Evolutionary conservation across 257 asterid genomes (phyloP).

Genomic region (Solanum chilense): DNA sequence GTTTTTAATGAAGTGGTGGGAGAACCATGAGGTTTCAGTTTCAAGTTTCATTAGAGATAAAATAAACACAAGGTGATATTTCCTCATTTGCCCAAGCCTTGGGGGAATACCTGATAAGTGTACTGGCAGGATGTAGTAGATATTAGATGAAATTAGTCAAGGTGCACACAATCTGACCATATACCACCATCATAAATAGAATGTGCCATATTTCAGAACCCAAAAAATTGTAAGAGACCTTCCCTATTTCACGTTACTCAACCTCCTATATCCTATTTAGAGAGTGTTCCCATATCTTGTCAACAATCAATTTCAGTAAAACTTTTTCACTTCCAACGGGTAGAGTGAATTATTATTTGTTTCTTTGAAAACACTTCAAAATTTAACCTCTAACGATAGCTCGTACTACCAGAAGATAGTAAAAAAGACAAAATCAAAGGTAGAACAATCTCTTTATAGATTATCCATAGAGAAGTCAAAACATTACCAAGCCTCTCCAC

Average conservation of each 20-base stretch:
- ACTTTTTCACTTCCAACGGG: background rate
- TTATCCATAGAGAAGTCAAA: background rate
- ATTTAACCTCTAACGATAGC: background rate
- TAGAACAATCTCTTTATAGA: background rate
- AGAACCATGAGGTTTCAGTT: background rate
- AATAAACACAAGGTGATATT: background rate
- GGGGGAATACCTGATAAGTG: background rate
- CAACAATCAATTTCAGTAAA: background rate
- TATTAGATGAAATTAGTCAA: background rate
- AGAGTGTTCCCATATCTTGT: background rate
- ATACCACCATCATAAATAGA: background rate
- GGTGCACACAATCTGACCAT: background rate
- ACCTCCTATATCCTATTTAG: background rate
- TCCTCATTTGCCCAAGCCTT: background rate
- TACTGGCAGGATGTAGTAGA: background rate
- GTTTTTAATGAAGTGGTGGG: background rate
- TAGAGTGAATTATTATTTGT: background rate
- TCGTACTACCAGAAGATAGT: background rate
- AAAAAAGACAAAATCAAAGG: background rate
- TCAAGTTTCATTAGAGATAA: background rate
- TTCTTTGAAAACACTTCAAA: background rate
- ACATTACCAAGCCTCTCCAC: background rate
- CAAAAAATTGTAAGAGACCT: background rate
- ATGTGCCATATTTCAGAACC: background rate
- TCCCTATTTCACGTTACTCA: background rate